Evolutionary conservation across 192 early-diverging fungal species (phyloP).

Genomic region (Mortierella antarctica): DNA sequence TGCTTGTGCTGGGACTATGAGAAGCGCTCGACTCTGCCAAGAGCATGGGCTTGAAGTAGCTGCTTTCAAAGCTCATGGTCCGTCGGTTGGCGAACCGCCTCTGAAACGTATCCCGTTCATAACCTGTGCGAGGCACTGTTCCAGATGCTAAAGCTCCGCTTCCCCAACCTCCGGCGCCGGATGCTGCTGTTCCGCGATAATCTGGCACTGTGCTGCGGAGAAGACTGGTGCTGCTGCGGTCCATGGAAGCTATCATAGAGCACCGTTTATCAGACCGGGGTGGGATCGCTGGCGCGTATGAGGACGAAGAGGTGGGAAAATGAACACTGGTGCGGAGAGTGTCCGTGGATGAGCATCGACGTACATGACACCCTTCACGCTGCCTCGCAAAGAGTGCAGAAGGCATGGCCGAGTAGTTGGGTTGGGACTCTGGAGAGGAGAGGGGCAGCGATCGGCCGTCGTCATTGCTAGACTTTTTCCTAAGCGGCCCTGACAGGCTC

Average conservation of each 20-base stretch:
- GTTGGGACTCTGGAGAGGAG: slow-evolving; percentile 30
- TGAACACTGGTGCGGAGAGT: slow-evolving; percentile 18
- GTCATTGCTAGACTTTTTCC: slow-evolving; percentile 38
- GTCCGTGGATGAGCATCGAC: slow-evolving; percentile 46
- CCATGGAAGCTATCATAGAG: slow-evolving; percentile 19
- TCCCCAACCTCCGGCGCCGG: neutral
- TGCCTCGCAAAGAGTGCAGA: slow-evolving; percentile 28
- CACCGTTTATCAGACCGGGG: slow-evolving; percentile 38
- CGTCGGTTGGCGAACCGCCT: slow-evolving; percentile 20
- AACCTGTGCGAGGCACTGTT: neutral
- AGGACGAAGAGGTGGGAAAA: slow-evolving; percentile 1
- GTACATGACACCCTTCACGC: slow-evolving; percentile 25
- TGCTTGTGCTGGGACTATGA: neutral
- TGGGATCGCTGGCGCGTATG: slow-evolving; percentile 5
- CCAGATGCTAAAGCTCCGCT: no score
- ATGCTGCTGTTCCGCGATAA: slow-evolving; percentile 6
- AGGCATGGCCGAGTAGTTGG: slow-evolving; percentile 29
- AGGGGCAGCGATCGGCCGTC: slow-evolving; percentile 7
- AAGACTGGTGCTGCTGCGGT: neutral
- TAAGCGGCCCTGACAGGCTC: slow-evolving; percentile 6
- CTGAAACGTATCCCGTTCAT: slow-evolving; percentile 18
- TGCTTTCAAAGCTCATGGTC: slow-evolving; percentile 46
- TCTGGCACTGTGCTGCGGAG: neutral
- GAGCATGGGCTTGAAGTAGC: neutral
- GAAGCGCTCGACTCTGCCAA: neutral